Percentiles rank a stretch among this genome's conserved stretches.
phyloP scores from a whole-genome alignment of 768 basidiomycete species.

The Flagelloscypha sp. region DNA sequence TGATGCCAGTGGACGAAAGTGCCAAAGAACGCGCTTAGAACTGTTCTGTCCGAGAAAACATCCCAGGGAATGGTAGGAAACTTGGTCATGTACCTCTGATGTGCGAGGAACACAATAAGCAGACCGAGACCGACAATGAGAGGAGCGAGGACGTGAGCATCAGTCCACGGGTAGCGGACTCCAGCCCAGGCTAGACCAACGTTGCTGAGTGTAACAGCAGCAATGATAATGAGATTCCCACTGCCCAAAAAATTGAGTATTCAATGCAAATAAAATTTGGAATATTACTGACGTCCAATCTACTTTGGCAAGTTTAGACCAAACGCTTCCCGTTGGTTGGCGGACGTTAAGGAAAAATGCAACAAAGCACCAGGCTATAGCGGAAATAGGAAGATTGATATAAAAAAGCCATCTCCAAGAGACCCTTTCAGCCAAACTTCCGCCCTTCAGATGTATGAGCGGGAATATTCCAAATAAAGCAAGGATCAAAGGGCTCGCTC shows the following conservation, averaged over 20 bases:
- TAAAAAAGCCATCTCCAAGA: conserved; percentile 37
- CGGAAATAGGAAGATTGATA: conserved; percentile 21
- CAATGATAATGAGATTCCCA: conserved; percentile 22
- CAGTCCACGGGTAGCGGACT: conserved; percentile 28
- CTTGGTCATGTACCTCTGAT: conserved; percentile 18
- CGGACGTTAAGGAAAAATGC: conserved; percentile 12
- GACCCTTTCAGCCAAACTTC: conserved; percentile 20
- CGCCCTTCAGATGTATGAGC: conserved; percentile 23
- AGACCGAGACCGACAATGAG: conserved; percentile 27
- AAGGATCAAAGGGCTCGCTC: too few species aligned
- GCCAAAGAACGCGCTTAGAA: conserved; percentile 27
- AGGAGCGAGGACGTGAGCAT: conserved; percentile 26
- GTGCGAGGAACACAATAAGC: conserved; percentile 19
- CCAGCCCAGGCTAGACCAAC: conserved; percentile 32
- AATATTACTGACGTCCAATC: conserved; percentile 26
- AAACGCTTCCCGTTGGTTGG: conserved; percentile 14
- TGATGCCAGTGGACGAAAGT: conserved; percentile 23
- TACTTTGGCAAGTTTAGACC: conserved; percentile 21
- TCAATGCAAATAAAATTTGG: neutral
- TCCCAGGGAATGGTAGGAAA: conserved; percentile 20
- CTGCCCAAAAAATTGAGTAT: too few species aligned
- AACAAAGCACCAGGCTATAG: conserved; percentile 13
- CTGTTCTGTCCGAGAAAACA: conserved; percentile 28
- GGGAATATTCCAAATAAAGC: too few species aligned
- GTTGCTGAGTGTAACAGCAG: conserved; percentile 16